These are phyloP conservation scores for Tilletia setariae DNA, from an alignment of 1,284 basidiomycete genomes.

Conservation along the genomic window DNA sequence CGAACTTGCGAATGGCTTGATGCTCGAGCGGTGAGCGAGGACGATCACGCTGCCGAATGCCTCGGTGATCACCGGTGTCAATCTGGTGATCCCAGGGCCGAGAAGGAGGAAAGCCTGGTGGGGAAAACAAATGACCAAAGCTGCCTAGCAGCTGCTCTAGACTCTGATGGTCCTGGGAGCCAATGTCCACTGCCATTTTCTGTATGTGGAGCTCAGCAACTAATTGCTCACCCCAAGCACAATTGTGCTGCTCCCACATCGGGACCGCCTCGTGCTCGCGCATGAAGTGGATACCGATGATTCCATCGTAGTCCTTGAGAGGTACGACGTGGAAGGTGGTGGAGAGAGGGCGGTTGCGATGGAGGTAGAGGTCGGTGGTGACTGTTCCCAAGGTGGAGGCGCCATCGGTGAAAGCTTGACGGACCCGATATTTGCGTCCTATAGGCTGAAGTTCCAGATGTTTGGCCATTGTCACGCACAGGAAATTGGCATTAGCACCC, in stretches of 20 bases:
- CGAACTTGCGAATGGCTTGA: neutral
- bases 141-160: neutral
- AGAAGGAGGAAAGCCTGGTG: neutral
- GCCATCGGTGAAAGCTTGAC: neutral
- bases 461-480: neutral
- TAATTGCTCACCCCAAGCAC: neutral
- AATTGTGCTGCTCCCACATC: neutral
- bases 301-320: neutral
- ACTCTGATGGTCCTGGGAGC: neutral
- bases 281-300: neutral
- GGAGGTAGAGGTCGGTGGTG: neutral
- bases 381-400: neutral
- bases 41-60: neutral
- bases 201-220: neutral
- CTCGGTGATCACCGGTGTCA: neutral
- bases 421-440: neutral
- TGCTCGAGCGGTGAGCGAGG: neutral
- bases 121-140: neutral
- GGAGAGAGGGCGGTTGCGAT: neutral
- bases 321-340: neutral
- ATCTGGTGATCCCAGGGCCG: neutral
- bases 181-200: neutral
- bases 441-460: neutral
- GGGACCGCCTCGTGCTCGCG: neutral
- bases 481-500: neutral